Percentiles rank a stretch among this genome's conserved stretches.
Conservation (phyloP, 345 rosid species). For the Arabidopsis thaliana region DNA sequence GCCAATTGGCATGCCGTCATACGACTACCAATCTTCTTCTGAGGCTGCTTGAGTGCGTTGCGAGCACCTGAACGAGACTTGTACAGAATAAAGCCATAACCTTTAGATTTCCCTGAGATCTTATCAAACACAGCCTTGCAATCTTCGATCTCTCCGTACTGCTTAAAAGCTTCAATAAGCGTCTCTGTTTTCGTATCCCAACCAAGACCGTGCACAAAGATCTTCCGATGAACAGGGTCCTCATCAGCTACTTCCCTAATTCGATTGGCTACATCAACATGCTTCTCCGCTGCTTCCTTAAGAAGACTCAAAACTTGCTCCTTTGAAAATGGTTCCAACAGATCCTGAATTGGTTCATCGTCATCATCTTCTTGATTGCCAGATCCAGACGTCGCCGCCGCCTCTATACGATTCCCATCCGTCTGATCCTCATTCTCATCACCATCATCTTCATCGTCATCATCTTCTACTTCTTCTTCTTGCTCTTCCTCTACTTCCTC, state of each 20-base stretch:
- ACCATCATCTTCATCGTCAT: conserved; percentile 36
- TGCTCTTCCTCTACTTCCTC: conserved; percentile 50
- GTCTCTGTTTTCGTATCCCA: conserved; percentile 85
- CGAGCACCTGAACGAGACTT: conserved; percentile 72
- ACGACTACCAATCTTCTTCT: conserved; percentile 75
- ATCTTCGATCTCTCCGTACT: conserved; percentile 80
- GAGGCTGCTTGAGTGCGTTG: conserved; percentile 70
- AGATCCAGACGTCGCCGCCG: conserved; percentile 34
- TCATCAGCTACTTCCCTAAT: conserved; percentile 62
- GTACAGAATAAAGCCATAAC: conserved; percentile 75
- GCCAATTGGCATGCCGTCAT: conserved; percentile 79
- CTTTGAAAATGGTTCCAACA: conserved; percentile 70
- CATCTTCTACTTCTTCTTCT: conserved; percentile 49
- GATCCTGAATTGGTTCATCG: conserved; percentile 68
- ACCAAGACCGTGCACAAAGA: conserved; percentile 81
- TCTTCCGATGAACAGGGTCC: conserved; percentile 75
- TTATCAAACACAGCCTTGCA: conserved; percentile 76
- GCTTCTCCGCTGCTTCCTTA: conserved; percentile 60
- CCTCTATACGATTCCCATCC: not conserved
- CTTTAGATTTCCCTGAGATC: conserved; percentile 79
- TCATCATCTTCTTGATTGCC: conserved; percentile 45
- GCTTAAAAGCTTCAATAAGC: conserved; percentile 57
- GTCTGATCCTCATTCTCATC: conserved; percentile 27
- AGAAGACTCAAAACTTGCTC: conserved; percentile 61
- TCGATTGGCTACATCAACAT: conserved; percentile 48